Base-by-base conservation (phyloP, 2,329 filamentous ascomycete genomes). In the Calonectria pteridis region DNA sequence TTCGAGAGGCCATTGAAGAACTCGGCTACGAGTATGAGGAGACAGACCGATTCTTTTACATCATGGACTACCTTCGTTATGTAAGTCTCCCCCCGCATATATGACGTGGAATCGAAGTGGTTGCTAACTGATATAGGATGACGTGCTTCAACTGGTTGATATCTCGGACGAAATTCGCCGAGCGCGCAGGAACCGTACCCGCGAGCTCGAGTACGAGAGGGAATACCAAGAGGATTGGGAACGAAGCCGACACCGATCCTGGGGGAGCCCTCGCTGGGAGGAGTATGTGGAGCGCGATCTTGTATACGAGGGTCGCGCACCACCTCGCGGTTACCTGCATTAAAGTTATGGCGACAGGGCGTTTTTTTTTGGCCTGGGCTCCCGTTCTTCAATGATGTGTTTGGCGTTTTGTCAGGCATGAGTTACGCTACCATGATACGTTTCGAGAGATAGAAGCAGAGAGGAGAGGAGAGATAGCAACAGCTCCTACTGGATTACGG, bases 1-100 rank as follows among this genome's bases (percentile, higher is more conserved):
- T 93, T 72, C 92, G 93, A 67, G 95, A 98, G 82, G 97, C 97
- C 23, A 94, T 98, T 76, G 93, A 98, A 78, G 89, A 93, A 80
- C 86, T 93, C 81, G 95, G 95, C 3, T 98, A 98, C 84, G 92
- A 94, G 73, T 98, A 93, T 81, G 95, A 98, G 83, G 96, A 98
- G 88, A 97, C 95, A 0, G 93, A 95, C 68, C 91, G 90, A 75
- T 97, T 95, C 85, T 98, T 94, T 85, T 98, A 98, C 84, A 92
- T 98, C 58, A 96, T 98, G 88, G 92, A 96, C 76, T 98, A 98
- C 83, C 89, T 99, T 67, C 80, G 90, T 86, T 95, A 97, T 82
- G 96, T 98, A 88, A 90, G 95, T 91, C 10, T 65, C 18, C 10
- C 26, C 26, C 33, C 26, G 40, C 40, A 20, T 16, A 10, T 10